A percentile compares a stretch with the other conserved stretches of the same genome.
Conservation (phyloP, 1,284 basidiomycete genomes). For the Ganoderma lingzhi region DNA sequence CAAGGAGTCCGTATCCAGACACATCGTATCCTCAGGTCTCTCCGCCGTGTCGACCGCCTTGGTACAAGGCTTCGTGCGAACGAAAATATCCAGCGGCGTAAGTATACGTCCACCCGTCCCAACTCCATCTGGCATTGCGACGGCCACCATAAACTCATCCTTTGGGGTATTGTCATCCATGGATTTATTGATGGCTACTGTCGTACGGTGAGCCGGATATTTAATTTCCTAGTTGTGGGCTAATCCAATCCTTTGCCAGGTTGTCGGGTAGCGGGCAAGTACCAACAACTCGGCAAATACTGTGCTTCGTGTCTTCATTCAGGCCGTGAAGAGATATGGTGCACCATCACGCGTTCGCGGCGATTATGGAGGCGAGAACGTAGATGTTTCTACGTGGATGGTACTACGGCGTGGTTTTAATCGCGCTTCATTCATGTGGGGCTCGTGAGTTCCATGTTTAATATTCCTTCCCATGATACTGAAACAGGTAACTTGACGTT, state of each 20-base stretch:
- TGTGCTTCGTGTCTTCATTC: background rate
- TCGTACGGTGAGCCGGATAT: background rate
- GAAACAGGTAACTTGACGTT: too few species aligned
- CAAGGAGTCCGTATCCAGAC: too few species aligned
- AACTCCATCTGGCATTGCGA: background rate
- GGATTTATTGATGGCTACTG: background rate
- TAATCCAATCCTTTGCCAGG: background rate
- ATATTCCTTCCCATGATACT: too few species aligned
- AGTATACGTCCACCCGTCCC: background rate
- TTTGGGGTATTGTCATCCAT: background rate
- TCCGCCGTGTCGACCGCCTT: too few species aligned
- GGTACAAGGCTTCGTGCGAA: too few species aligned
- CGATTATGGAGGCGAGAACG: background rate
- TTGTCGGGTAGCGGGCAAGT: background rate
- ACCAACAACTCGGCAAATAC: background rate
- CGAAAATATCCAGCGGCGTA: background rate
- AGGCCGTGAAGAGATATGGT: background rate
- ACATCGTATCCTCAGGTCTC: too few species aligned
- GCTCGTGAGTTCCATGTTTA: background rate
- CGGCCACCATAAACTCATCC: background rate
- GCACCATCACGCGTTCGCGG: background rate
- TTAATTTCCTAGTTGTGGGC: too few species aligned
- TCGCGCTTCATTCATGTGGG: background rate
- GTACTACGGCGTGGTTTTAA: background rate
- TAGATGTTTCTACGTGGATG: background rate